Percentiles rank a stretch among this genome's conserved stretches.
phyloP scores from a whole-genome alignment of 257 asterid species.

The Eucommia ulmoides region DNA sequence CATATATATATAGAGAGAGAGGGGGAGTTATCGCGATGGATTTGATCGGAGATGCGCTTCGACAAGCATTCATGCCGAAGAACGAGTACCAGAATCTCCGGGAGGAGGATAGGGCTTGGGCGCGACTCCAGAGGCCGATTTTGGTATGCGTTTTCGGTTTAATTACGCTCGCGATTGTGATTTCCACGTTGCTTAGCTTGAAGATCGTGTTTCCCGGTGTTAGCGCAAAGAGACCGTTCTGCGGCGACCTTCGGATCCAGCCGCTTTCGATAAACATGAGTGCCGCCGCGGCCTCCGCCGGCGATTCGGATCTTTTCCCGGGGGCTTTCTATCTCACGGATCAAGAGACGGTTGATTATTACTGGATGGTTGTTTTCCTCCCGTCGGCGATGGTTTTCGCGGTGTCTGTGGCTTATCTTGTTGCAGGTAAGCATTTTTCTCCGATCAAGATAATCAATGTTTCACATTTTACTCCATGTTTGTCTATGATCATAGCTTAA shows the following conservation, averaged over 20 bases:
- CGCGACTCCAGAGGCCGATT: slow-evolving; percentile 53
- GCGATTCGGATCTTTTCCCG: slow-evolving; percentile 46
- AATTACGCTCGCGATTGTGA: slow-evolving; percentile 33
- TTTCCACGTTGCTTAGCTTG: slow-evolving; percentile 54
- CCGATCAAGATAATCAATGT: too few species aligned
- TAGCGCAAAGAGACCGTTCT: slow-evolving; percentile 63
- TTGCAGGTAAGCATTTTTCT: slow-evolving; percentile 78
- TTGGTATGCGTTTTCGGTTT: slow-evolving; percentile 20
- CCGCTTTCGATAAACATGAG: slow-evolving; percentile 64
- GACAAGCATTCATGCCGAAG: slow-evolving; percentile 96
- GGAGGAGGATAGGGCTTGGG: slow-evolving; percentile 80
- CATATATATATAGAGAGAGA: neutral
- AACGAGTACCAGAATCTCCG: slow-evolving; percentile 77
- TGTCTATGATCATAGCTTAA: too few species aligned
- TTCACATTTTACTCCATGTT: too few species aligned
- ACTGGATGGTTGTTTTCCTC: slow-evolving; percentile 83
- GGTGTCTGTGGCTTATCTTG: slow-evolving; percentile 44
- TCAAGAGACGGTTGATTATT: slow-evolving; percentile 91
- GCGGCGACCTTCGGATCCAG: slow-evolving; percentile 75
- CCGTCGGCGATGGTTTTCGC: slow-evolving; percentile 55
- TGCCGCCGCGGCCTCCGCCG: slow-evolving; percentile 15
- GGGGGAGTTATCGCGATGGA: slow-evolving; percentile 26
- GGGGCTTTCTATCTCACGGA: slow-evolving; percentile 81
- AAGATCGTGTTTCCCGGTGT: slow-evolving; percentile 63
- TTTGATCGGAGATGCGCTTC: slow-evolving; percentile 64